These are phyloP conservation scores for Erythrophleum ivorense DNA, from an alignment of 331 rosid genomes.

Conservation along the genomic window DNA sequence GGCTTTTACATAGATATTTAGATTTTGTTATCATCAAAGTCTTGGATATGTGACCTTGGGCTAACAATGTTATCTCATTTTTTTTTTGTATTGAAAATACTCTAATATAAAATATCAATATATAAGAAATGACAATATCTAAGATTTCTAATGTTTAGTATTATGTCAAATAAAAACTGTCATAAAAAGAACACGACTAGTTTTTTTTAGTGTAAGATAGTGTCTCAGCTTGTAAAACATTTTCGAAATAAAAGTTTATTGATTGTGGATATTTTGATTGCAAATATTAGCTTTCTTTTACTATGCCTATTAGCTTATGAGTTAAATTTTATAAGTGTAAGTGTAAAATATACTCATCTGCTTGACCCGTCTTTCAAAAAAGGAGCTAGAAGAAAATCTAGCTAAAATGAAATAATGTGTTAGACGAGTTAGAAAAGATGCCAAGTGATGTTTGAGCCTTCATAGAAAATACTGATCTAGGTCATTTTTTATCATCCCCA, in stretches of 20 bases:
- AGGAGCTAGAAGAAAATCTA: slow-evolving; percentile 48
- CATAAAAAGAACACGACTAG: too few species aligned
- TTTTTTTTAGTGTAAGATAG: too few species aligned
- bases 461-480: slow-evolving; percentile 46
- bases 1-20: too few species aligned
- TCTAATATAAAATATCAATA: too few species aligned
- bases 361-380: slow-evolving; percentile 39
- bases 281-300: background rate
- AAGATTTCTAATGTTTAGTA: too few species aligned
- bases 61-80: too few species aligned
- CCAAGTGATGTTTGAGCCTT: slow-evolving; percentile 39
- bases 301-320: background rate
- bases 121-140: too few species aligned
- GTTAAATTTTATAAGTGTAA: background rate
- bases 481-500: slow-evolving; percentile 39
- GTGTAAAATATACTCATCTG: background rate
- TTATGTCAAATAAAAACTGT: too few species aligned
- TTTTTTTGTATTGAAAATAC: too few species aligned
- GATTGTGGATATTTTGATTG: background rate
- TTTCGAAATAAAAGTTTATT: background rate
- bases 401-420: slow-evolving; percentile 52
- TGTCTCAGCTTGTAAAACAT: background rate
- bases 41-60: too few species aligned
- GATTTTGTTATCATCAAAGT: too few species aligned
- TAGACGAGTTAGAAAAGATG: slow-evolving; percentile 51